These are phyloP conservation scores for Vitis hybrid DNA, from an alignment of 177 flowering plant genomes.

Conservation along the genomic window DNA sequence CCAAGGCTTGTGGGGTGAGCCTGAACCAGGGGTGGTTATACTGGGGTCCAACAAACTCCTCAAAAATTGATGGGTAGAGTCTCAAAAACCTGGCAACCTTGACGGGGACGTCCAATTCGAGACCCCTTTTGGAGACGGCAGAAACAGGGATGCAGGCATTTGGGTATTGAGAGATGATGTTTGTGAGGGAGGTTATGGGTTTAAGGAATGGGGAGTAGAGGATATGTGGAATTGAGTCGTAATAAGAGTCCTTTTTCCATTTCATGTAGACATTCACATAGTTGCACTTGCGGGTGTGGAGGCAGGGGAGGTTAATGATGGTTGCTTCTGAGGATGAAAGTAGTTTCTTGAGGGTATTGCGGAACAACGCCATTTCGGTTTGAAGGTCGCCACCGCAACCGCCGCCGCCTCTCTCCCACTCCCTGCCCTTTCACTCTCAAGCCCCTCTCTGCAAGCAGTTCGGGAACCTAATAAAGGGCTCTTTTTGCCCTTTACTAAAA, in stretches of 20 bases:
- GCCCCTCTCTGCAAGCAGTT: too few relatives aligned
- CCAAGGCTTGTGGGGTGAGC: conserved; percentile 70
- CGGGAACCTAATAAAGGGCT: too few relatives aligned
- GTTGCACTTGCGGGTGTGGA: conserved; percentile 31
- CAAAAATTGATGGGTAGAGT: conserved; percentile 72
- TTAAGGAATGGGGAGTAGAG: conserved; percentile 52
- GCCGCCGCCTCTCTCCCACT: too few relatives aligned
- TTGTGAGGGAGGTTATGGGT: conserved; percentile 57
- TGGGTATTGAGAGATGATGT: conserved; percentile 46
- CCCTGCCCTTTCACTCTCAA: too few relatives aligned
- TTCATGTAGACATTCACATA: conserved; percentile 79
- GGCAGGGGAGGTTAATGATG: conserved; percentile 10
- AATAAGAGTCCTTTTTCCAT: conserved; percentile 70
- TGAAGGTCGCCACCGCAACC: too few relatives aligned
- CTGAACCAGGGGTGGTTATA: conserved; percentile 83
- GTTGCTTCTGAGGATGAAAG: too few relatives aligned
- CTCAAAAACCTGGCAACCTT: conserved; percentile 73
- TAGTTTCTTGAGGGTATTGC: too few relatives aligned
- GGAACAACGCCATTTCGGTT: too few relatives aligned
- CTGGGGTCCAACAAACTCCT: conserved; percentile 72
- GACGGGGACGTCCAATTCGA: conserved; percentile 45
- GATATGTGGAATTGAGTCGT: conserved; percentile 65
- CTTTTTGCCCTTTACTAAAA: too few relatives aligned
- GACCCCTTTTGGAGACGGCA: conserved; percentile 59
- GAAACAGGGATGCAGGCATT: conserved; percentile 67